phyloP scores from a whole-genome alignment of 2,329 filamentous ascomycete species.

The Lomentospora prolificans region DNA sequence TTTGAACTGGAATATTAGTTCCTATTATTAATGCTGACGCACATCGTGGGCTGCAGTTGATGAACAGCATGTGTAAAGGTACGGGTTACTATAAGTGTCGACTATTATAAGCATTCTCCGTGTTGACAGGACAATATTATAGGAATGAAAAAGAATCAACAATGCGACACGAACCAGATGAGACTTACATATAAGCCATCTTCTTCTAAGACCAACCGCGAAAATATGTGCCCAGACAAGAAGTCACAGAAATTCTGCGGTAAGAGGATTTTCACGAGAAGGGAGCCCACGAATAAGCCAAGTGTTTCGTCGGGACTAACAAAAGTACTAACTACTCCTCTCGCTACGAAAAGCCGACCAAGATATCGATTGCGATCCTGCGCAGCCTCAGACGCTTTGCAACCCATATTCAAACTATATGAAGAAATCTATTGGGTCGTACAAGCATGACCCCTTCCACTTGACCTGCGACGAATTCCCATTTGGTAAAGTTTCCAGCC shows the following conservation, averaged over 20 bases:
- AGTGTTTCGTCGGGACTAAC: neutral
- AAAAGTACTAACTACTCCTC: neutral
- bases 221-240: neutral
- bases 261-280: neutral
- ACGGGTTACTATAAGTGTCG: no score
- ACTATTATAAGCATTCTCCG: no score
- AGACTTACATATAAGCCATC: neutral
- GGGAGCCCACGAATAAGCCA: neutral
- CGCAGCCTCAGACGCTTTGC: neutral
- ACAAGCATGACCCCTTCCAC: neutral
- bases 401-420: neutral
- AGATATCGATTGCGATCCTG: neutral
- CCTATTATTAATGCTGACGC: neutral
- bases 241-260: neutral
- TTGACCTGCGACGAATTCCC: slow-evolving; percentile 1
- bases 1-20: no score
- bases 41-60: neutral
- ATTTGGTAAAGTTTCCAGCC: neutral
- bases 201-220: neutral
- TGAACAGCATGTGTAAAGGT: slow-evolving; percentile 3
- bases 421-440: neutral
- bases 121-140: no score
- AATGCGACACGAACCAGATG: neutral
- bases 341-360: neutral
- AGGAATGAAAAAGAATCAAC: neutral